phyloP scores from a whole-genome alignment of 257 asterid genomes.

The Solanum tarijense region DNA sequence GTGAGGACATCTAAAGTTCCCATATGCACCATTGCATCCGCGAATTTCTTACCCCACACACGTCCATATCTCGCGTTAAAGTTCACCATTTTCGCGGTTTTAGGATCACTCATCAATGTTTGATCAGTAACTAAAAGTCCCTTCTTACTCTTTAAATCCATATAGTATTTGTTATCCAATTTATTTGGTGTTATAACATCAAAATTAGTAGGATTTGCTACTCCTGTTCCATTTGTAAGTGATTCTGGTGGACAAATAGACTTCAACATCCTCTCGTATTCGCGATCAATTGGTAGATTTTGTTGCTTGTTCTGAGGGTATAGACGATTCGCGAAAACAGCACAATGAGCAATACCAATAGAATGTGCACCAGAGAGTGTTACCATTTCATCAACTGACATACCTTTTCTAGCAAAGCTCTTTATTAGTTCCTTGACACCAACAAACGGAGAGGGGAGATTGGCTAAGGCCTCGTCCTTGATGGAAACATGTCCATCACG shows the following conservation, averaged over 20 bases:
- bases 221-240: neutral
- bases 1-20: conserved; percentile 35
- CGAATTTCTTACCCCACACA: conserved; percentile 41
- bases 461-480: conserved; percentile 16
- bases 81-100: conserved; percentile 27
- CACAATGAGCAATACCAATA: conserved; percentile 41
- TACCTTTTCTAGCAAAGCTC: conserved; percentile 38
- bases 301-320: conserved; percentile 18
- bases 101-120: conserved; percentile 20
- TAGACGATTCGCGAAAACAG: conserved; percentile 25
- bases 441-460: conserved; percentile 44
- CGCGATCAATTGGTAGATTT: conserved; percentile 28
- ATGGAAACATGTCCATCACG: conserved; percentile 42
- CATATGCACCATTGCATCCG: conserved; percentile 59
- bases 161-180: conserved; percentile 39
- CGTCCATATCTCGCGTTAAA: conserved; percentile 14
- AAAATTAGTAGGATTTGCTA: conserved; percentile 14
- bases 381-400: conserved; percentile 61
- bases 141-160: conserved; percentile 12
- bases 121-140: conserved; percentile 47
- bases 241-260: conserved; percentile 36
- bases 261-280: conserved; percentile 20
- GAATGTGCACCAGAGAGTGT: conserved; percentile 64
- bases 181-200: conserved; percentile 23
- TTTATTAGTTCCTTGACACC: conserved; percentile 23